Base-by-base conservation (phyloP, 805 yeast species). In the Candida ipomoeae region DNA sequence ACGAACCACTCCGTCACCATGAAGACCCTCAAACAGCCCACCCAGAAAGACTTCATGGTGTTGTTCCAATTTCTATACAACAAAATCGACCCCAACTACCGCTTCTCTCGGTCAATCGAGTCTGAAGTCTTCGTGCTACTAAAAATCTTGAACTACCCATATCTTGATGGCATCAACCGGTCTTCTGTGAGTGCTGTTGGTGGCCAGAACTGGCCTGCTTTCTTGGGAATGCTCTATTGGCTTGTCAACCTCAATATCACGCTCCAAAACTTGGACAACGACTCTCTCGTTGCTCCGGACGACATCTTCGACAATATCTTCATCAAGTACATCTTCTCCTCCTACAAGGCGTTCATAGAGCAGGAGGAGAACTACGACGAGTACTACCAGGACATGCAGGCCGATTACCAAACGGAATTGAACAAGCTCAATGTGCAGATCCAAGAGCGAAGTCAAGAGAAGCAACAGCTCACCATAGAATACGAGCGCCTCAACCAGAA, bases 181-280 rank as follows among this genome's bases (percentile, higher is more conserved):
- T 85, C 94, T 0, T 95, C 89, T 62, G 84, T 90, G 36, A 82
- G 90, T 36, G 96, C 96, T 0, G 96, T 89, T 11, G 96, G 96
- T 5, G 96, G 96, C 2, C 83, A 85, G 44, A 83, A 83, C 56
- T 90, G 97, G 97, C 89, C 88, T 11, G 78, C 79, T 6, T 87
- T 89, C 56, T 65, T 90, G 39, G 96, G 94, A 1, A 81, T 91
- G 79, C 69, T 90, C 20, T 83, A 85, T 63, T 90, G 97, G 97
- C 64, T 90, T 41, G 82, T 85, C 4, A 81, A 81, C 55, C 73
- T 82, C 53, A 83, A 74, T 58, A 53, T 65, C 39, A 56, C 69
- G 54, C 49, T 70, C 37, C 58, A 63, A 52, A 55, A 65, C 52
- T 49, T 70, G 48, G 38, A 48, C 35, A 69, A 68, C 23, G 67